These are phyloP conservation scores for Plasmodium malariae DNA, from an alignment of 169 alveolate genomes.

Conservation along the genomic window DNA sequence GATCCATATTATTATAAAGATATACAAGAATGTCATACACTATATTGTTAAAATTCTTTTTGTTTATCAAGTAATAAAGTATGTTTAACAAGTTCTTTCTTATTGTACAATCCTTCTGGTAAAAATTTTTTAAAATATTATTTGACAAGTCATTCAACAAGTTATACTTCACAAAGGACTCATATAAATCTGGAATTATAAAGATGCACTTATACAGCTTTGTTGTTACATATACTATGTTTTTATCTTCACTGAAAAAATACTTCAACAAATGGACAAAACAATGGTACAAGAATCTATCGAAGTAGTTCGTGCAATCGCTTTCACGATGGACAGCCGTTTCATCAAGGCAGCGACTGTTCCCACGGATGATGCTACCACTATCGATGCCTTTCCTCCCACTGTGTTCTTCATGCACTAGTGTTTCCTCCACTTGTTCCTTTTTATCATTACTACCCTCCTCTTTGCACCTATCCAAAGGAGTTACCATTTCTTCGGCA, in stretches of 20 bases:
- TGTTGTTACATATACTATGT: slow-evolving; percentile 29
- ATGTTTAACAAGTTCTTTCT: slow-evolving; percentile 36
- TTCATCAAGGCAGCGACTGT: not conserved
- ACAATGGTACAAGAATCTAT: slow-evolving; percentile 18
- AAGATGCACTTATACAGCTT: slow-evolving; percentile 20
- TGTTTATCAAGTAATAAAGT: slow-evolving; percentile 31
- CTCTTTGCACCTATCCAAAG: too few relatives aligned
- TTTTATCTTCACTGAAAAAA: slow-evolving; percentile 39
- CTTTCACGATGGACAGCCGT: not conserved
- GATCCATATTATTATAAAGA: not conserved
- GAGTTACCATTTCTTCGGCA: too few relatives aligned
- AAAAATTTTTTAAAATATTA: slow-evolving; percentile 12
- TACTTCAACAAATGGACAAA: slow-evolving; percentile 13
- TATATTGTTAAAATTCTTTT: slow-evolving; percentile 18
- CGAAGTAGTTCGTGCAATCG: not conserved
- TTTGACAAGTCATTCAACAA: slow-evolving; percentile 3
- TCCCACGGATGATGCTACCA: not conserved
- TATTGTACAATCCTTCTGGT: slow-evolving; percentile 24
- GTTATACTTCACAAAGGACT: not conserved
- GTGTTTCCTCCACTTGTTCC: too few relatives aligned
- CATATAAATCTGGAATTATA: slow-evolving; percentile 2
- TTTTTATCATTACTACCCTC: too few relatives aligned
- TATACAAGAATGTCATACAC: slow-evolving; percentile 2
- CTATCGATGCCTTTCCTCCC: not conserved
- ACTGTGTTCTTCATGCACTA: not conserved